Evolutionary conservation across 176 grass and related monocot species (phyloP).

Genomic region (Alloteropsis semialata): DNA sequence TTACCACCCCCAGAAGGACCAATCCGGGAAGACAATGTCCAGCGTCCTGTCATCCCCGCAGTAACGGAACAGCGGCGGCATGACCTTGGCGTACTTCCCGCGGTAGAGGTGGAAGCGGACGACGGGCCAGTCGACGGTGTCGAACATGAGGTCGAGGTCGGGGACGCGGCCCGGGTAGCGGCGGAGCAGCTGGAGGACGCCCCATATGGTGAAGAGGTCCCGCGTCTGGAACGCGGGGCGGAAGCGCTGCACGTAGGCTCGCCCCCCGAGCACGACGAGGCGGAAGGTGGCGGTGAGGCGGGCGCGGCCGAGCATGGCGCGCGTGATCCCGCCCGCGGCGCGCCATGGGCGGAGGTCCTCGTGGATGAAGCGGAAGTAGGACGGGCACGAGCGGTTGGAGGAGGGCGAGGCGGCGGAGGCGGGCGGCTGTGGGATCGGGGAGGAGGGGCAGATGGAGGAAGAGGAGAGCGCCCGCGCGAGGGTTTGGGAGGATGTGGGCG

Average conservation of each 20-base stretch:
- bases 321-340: constrained; percentile 58
- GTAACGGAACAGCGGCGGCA: constrained; percentile 71
- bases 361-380: constrained; percentile 92
- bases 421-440: neutral
- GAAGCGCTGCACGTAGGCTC: constrained; percentile 53
- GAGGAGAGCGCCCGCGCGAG: constrained; percentile 27
- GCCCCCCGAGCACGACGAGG: constrained; percentile 51
- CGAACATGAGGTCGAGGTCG: constrained; percentile 96
- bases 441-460: neutral
- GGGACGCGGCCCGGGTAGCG: constrained; percentile 72
- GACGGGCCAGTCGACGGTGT: constrained; percentile 78
- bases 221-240: constrained; percentile 63
- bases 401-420: neutral
- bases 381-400: constrained; percentile 53
- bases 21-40: constrained; percentile 87
- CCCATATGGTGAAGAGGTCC: constrained; percentile 84
- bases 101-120: constrained; percentile 44
- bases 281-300: constrained; percentile 65
- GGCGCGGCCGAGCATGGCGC: constrained; percentile 53
- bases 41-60: constrained; percentile 64
- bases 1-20: constrained; percentile 99
- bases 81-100: constrained; percentile 23
- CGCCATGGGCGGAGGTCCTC: constrained; percentile 90
- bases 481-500: constrained; percentile 26
- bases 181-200: constrained; percentile 82